A percentile compares a stretch with the other conserved stretches of the same genome.
Evolutionary conservation across 2,329 filamentous ascomycete genomes (phyloP).

Genomic region (Tolypocladium pustulatum): DNA sequence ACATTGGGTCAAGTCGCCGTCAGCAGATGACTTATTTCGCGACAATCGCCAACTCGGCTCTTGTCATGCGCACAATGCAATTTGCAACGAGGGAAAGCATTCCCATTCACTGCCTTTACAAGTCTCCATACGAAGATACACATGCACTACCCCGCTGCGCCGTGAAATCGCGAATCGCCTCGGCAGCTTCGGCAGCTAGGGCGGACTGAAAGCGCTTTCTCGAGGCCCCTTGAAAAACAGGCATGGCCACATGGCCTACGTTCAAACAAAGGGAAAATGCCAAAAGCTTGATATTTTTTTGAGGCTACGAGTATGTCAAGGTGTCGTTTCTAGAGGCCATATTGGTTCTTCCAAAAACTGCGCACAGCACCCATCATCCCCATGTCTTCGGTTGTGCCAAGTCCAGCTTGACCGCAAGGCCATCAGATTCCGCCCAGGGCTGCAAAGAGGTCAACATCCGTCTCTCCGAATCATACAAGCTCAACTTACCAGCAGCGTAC

Average conservation of each 20-base stretch:
- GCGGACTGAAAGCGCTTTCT: background rate
- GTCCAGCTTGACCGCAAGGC: background rate
- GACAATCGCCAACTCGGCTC: background rate
- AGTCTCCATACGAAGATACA: background rate
- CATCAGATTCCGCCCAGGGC: slow-evolving; percentile 3
- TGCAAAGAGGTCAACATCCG: background rate
- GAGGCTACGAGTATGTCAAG: background rate
- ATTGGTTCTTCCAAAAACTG: background rate
- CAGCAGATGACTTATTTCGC: background rate
- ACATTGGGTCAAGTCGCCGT: background rate
- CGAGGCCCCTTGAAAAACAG: background rate
- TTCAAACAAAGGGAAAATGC: no score
- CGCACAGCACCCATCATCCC: background rate
- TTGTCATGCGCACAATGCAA: background rate
- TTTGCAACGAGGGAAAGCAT: background rate
- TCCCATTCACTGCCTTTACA: background rate
- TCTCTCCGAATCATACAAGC: background rate
- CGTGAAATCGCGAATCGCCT: background rate
- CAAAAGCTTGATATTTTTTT: no score
- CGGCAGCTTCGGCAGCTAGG: background rate
- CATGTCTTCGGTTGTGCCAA: background rate
- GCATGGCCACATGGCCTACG: background rate
- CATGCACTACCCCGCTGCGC: background rate
- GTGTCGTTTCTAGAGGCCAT: background rate
- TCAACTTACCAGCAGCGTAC: slow-evolving; percentile 57